A percentile compares a stretch with the other conserved stretches of the same genome.
Evolutionary conservation across 768 basidiomycete genomes (phyloP).

Genomic region (Rhodotorula toruloides): DNA sequence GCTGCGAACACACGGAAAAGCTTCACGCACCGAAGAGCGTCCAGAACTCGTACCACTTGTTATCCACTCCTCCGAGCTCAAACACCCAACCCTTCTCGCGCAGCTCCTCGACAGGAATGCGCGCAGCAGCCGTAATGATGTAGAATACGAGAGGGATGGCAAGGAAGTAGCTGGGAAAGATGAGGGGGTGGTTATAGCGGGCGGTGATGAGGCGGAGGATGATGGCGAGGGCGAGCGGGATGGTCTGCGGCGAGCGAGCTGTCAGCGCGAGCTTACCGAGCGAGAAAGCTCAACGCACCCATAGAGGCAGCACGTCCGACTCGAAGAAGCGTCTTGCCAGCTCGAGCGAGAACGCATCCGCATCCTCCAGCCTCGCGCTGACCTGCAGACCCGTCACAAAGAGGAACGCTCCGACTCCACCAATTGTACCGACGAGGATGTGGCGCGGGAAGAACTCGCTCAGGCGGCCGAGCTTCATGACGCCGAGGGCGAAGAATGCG

Average conservation of each 20-base stretch:
- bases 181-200: constrained; percentile 73
- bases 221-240: constrained; percentile 71
- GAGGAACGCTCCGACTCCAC: constrained; percentile 91
- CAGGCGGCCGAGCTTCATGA: constrained; percentile 69
- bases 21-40: constrained; percentile 62
- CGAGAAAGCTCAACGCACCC: constrained; percentile 50
- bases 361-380: constrained; percentile 67
- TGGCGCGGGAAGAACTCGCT: constrained; percentile 96
- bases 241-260: constrained; percentile 29
- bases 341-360: constrained; percentile 62
- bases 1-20: neutral
- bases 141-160: constrained; percentile 80
- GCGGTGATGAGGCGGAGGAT: constrained; percentile 73
- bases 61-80: constrained; percentile 55
- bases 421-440: constrained; percentile 88
- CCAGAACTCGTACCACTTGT: constrained; percentile 79
- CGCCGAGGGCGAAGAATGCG: constrained; percentile 47
- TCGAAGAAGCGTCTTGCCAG: constrained; percentile 67
- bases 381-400: constrained; percentile 85
- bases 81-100: constrained; percentile 78
- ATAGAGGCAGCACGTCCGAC: constrained; percentile 61
- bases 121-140: constrained; percentile 61
- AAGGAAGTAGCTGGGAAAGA: constrained; percentile 64
- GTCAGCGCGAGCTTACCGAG: neutral
- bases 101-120: constrained; percentile 59